A percentile compares a stretch with the other conserved stretches of the same genome.
Conservation (phyloP, 2,329 filamentous ascomycete species). For the Hypoxylon sp. region DNA sequence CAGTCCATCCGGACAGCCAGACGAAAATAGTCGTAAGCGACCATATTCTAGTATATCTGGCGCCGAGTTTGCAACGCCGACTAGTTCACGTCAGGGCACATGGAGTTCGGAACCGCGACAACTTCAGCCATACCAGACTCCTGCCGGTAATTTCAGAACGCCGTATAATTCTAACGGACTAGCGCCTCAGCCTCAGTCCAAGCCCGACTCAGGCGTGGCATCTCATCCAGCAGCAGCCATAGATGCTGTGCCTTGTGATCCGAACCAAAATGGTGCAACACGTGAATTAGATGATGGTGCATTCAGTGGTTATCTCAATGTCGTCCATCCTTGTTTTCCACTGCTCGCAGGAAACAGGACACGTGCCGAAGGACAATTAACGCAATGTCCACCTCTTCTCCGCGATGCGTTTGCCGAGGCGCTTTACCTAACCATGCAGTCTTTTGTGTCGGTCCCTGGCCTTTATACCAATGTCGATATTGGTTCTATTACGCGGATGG, state of each 20-base stretch:
- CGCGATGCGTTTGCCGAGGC: conserved; percentile 75
- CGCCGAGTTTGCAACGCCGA: conserved; percentile 55
- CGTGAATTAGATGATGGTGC: conserved; percentile 60
- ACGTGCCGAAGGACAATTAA: conserved; percentile 68
- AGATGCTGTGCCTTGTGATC: conserved; percentile 49
- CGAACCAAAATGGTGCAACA: conserved; percentile 52
- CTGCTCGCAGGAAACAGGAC: conserved; percentile 71
- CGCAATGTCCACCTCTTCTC: conserved; percentile 67
- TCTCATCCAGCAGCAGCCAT: conserved; percentile 54
- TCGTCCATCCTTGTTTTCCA: conserved; percentile 76
- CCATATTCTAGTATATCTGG: conserved; percentile 57
- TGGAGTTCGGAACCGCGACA: conserved; percentile 65
- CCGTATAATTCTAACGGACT: conserved; percentile 59
- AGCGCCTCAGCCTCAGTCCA: conserved; percentile 61
- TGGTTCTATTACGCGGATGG: conserved; percentile 61
- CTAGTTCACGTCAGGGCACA: conserved; percentile 58
- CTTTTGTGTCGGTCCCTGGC: conserved; percentile 58
- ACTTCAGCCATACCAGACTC: conserved; percentile 58
- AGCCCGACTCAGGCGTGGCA: conserved; percentile 52
- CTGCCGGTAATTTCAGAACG: conserved; percentile 49
- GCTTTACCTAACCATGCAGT: conserved; percentile 70
- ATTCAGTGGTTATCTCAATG: conserved; percentile 69
- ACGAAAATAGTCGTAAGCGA: conserved; percentile 56
- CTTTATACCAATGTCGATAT: conserved; percentile 59
- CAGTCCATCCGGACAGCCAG: conserved; percentile 61